Conservation (phyloP, 371 early-diverging fungal species). For the Mucor piriformis region DNA sequence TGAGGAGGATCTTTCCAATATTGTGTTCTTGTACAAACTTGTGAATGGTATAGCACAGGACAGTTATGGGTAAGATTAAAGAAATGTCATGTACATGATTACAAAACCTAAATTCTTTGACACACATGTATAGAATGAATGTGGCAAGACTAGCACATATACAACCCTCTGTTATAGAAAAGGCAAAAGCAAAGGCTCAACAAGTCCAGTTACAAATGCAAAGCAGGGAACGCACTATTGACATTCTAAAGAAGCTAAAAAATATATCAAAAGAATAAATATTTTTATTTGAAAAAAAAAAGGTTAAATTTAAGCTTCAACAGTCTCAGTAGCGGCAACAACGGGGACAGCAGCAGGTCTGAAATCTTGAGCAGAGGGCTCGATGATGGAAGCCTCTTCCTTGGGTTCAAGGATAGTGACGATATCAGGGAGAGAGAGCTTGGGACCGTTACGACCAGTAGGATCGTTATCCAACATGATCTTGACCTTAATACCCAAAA, state of each 20-base stretch:
- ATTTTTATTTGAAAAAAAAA: neutral
- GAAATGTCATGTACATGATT: too few species aligned
- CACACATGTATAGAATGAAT: conserved; percentile 56
- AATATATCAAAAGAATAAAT: neutral
- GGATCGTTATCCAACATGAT: conserved; percentile 99
- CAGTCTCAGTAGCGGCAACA: conserved; percentile 17
- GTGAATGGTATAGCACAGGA: conserved; percentile 72
- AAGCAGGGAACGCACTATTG: neutral
- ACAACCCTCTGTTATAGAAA: conserved; percentile 54
- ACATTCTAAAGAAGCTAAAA: neutral
- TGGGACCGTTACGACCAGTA: conserved; percentile 95
- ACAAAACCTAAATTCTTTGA: too few species aligned
- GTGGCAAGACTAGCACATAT: conserved; percentile 82
- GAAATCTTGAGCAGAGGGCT: conserved; percentile 79
- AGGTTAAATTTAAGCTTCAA: conserved; percentile 10
- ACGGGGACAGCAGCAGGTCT: conserved; percentile 53
- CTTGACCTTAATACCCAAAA: conserved; percentile 99
- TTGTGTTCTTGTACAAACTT: conserved; percentile 90
- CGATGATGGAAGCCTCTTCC: conserved; percentile 77
- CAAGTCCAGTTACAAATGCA: conserved; percentile 48
- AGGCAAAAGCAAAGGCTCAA: conserved; percentile 61
- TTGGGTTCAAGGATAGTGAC: conserved; percentile 96
- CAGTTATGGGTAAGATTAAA: conserved; percentile 71
- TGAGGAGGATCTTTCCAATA: conserved; percentile 42
- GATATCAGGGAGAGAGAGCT: conserved; percentile 95